Evolutionary conservation across 2,329 filamentous ascomycete genomes (phyloP), one percentile per base, ranked within the genome.

Genomic region (Claviceps capensis): DNA sequence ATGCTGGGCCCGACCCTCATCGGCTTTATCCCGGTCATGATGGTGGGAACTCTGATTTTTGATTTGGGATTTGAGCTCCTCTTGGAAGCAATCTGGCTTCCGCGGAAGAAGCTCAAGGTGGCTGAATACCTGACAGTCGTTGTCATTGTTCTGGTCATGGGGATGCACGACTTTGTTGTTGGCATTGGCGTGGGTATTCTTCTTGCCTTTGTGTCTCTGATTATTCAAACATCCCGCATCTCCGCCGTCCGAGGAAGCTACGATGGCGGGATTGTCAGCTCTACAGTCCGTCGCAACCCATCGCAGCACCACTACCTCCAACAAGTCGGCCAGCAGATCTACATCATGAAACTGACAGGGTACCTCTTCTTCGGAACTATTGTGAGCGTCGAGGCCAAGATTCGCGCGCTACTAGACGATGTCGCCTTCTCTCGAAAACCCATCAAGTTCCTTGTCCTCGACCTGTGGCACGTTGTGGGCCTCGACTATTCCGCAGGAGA

Each of bases 341-440:
- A 87, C 53, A 83, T 97, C 48, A 85, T 95, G 61, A 97, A 97
- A 66, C 77, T 98, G 16, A 85, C 86, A 0, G 91, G 93, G 0
- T 97, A 91, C 62, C 78, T 98, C n/a, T 98, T 98, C 73, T 98
- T 98, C 59, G 93, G 93, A 16, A 97, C 90, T 2, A 95, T 98
- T 57, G 91, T 96, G 50, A 88, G 88, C 47, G 91, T 98, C 0
- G 93, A 98, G 66, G 86, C 88, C 56, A 85, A 85, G 57, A 90
- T 97, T 55, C 81, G 90, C 22, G 81, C 76, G 4, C 71, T 97
- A 36, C 83, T 97, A 47, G 83, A 90, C 30, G 88, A 95, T 34
- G 83, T 91, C 55, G 78, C 82, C 2, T 97, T 96, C 63, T 72
- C 74, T 26, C 73, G 80, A 57, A 78, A 83, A 50, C 89, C 91